Evolutionary conservation across 1,139 yeast species (phyloP), one percentile per base, ranked within the genome.

Genomic region (Blastobotrys indianensis): DNA sequence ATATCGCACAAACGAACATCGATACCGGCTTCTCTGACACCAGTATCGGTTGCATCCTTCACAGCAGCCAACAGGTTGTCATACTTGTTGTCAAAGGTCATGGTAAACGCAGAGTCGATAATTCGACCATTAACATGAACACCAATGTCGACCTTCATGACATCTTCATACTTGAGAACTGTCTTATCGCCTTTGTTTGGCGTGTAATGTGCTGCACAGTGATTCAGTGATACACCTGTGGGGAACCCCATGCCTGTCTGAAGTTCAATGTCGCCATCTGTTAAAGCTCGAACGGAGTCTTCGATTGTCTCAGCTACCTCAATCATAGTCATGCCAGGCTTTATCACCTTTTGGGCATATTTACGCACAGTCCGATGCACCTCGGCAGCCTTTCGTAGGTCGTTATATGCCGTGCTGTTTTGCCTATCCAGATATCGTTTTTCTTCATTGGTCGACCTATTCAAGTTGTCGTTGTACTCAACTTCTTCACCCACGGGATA

Each of bases 131-230:
- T 86, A 36, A 92, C 87, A 62, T 94, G 98, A 16, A 92, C 97
- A 53, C 99, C 99, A 60, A 90, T 80, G 65, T 92, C 99, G 32
- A 92, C 94, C 70, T 94, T 94, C 88, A 92, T 80, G 42, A 92
- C 96, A 66, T 92, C 98, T 53, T 85, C 94, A 58, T 86, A 79
- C 49, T 76, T 73, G 56, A 92, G 72, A 1, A 84, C 84, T 8
- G 85, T 76, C 58, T 80, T 86, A 66, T 94, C 98, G 15, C 96
- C 96, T 13, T 94, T 82, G 67, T 92, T 92, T 15, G 99, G 99
- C 0, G 97, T 90, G 66, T 88, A 92, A 65, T 94, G 99, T 0
- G 98, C 98, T 29, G 99, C 99, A 58, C 88, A 84, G 62, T 90
- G 86, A 67, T 92, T 94, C 54, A 90, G 69, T 0, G 96, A 86